phyloP scores from a whole-genome alignment of 2,329 filamentous ascomycete genomes.

The Beauveria rudraprayagi region DNA sequence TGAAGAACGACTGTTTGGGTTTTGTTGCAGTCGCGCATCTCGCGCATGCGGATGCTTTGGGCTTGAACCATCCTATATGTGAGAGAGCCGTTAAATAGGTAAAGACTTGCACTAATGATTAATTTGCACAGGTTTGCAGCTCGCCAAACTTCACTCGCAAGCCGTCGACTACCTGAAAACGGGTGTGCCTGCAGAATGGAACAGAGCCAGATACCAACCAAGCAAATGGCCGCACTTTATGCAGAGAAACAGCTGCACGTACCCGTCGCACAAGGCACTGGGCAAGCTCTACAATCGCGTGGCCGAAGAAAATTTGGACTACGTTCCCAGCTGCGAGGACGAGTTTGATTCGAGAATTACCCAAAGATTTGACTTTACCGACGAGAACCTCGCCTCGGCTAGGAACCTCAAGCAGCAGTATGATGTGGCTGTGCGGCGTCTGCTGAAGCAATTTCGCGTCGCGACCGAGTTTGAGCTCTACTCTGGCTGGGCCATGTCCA shows the following conservation, averaged over 20 bases:
- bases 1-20: slow-evolving; percentile 80
- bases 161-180: slow-evolving; percentile 95
- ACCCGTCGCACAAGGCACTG: slow-evolving; percentile 63
- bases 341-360: slow-evolving; percentile 73
- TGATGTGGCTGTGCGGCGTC: slow-evolving; percentile 64
- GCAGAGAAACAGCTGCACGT: slow-evolving; percentile 47
- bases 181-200: slow-evolving; percentile 66
- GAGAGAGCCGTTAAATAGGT: slow-evolving; percentile 34
- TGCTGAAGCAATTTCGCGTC: slow-evolving; percentile 82
- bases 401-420: slow-evolving; percentile 66
- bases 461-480: slow-evolving; percentile 86
- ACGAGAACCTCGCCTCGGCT: slow-evolving; percentile 49
- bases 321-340: slow-evolving; percentile 62
- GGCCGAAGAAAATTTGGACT: slow-evolving; percentile 46
- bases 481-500: slow-evolving; percentile 74
- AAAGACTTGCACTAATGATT: not conserved
- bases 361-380: slow-evolving; percentile 46
- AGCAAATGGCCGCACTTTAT: slow-evolving; percentile 77
- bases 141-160: slow-evolving; percentile 77
- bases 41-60: slow-evolving; percentile 62
- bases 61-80: slow-evolving; percentile 58
- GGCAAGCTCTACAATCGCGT: slow-evolving; percentile 79
- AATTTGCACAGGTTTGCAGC: slow-evolving; percentile 44
- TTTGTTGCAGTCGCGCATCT: slow-evolving; percentile 77
- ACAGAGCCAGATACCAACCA: slow-evolving; percentile 46